These are phyloP conservation scores for Gnomoniopsis sp. DNA, from an alignment of 2,329 filamentous ascomycete genomes.

Conservation along the genomic window DNA sequence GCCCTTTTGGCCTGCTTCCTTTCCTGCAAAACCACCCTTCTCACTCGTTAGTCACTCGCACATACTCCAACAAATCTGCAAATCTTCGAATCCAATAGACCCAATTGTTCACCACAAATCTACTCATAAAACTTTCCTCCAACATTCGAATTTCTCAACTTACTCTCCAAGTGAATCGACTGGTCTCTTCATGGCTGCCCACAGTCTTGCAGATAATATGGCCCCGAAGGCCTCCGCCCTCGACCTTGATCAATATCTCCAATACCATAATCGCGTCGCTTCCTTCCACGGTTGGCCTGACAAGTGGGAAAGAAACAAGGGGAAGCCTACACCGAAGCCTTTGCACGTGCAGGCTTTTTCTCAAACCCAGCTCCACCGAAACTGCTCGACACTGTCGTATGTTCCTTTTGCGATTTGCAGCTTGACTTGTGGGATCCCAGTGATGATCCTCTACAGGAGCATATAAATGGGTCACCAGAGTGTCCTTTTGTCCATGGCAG, in stretches of 20 bases:
- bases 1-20: no score
- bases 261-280: constrained; percentile 14
- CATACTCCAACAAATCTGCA: no score
- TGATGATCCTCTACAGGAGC: neutral
- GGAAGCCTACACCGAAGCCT: constrained; percentile 5
- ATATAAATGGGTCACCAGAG: neutral
- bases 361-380: neutral
- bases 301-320: neutral
- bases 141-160: no score
- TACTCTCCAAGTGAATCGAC: no score
- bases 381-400: neutral
- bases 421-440: constrained; percentile 6
- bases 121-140: no score
- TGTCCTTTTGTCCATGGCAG: neutral
- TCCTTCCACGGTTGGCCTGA: constrained; percentile 8
- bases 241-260: neutral
- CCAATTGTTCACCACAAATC: no score
- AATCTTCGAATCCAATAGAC: no score
- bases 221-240: no score
- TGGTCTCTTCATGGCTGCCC: no score
- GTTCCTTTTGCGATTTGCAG: neutral
- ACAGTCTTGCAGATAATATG: no score
- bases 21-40: no score
- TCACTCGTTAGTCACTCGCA: no score
- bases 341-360: constrained; percentile 11